Evolutionary conservation across 805 yeast species (phyloP).

Genomic region (Pichia pseudocactophila): DNA sequence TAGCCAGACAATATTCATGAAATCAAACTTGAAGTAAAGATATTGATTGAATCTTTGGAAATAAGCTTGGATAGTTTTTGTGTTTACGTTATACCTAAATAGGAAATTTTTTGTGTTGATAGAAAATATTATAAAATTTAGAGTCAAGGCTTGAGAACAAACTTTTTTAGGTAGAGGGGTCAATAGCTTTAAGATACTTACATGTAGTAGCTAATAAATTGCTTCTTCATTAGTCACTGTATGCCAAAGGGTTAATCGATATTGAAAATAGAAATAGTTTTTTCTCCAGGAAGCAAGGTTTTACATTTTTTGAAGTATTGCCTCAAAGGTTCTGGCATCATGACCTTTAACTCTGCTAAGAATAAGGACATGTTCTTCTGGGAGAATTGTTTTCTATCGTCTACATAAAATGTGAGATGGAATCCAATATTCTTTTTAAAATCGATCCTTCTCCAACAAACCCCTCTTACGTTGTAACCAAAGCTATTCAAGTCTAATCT

Average conservation of each 20-base stretch:
- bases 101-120: not conserved
- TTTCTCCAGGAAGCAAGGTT: constrained; percentile 2
- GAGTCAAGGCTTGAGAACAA: too few relatives aligned
- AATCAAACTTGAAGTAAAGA: too few relatives aligned
- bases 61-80: not conserved
- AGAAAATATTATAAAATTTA: not conserved
- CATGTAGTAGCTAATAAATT: too few relatives aligned
- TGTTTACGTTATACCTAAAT: not conserved
- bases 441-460: constrained; percentile 6
- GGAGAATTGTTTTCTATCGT: constrained; percentile 1
- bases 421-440: not conserved
- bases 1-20: too few relatives aligned
- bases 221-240: too few relatives aligned
- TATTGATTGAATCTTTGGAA: too few relatives aligned
- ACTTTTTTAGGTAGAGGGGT: too few relatives aligned
- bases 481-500: not conserved
- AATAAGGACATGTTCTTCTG: not conserved
- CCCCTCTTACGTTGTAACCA: constrained; percentile 1
- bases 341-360: constrained; percentile 1
- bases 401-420: constrained; percentile 5
- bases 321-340: not conserved
- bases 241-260: not conserved
- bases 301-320: constrained; percentile 5
- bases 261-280: not conserved
- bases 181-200: too few relatives aligned